Evolutionary conservation across 2,329 filamentous ascomycete species (phyloP).

Genomic region (Bipolaris cookei): DNA sequence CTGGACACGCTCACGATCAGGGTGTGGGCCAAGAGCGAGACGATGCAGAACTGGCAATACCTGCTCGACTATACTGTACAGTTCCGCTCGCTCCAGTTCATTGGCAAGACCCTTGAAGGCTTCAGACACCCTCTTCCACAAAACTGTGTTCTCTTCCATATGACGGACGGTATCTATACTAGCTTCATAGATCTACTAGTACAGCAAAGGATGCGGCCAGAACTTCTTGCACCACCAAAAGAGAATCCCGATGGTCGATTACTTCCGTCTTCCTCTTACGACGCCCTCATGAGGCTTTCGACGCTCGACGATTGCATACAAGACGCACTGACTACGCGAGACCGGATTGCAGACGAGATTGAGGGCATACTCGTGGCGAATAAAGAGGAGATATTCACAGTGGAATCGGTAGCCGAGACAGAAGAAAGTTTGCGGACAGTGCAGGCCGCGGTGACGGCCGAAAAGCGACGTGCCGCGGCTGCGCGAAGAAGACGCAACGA

Average conservation of each 20-base stretch:
- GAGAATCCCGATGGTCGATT: slow-evolving; percentile 55
- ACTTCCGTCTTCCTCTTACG: slow-evolving; percentile 79
- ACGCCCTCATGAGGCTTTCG: slow-evolving; percentile 83
- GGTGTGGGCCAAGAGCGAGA: slow-evolving; percentile 72
- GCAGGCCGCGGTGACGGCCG: slow-evolving; percentile 62
- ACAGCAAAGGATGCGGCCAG: slow-evolving; percentile 42
- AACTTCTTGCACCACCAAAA: slow-evolving; percentile 44
- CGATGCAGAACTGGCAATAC: slow-evolving; percentile 63
- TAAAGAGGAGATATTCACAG: slow-evolving; percentile 43
- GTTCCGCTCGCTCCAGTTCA: slow-evolving; percentile 75
- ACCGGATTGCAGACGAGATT: slow-evolving; percentile 78
- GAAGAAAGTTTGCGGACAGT: slow-evolving; percentile 54
- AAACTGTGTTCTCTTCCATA: slow-evolving; percentile 85
- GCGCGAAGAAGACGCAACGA: slow-evolving; percentile 70
- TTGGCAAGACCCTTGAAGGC: slow-evolving; percentile 66
- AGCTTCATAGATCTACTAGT: slow-evolving; percentile 70
- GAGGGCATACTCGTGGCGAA: slow-evolving; percentile 58
- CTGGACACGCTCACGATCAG: slow-evolving; percentile 69
- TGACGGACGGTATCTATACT: slow-evolving; percentile 85
- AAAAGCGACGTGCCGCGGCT: slow-evolving; percentile 69
- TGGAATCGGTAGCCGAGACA: slow-evolving; percentile 52
- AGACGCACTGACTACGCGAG: slow-evolving; percentile 80
- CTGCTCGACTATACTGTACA: slow-evolving; percentile 76
- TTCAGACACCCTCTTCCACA: slow-evolving; percentile 76
- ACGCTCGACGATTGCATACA: slow-evolving; percentile 91